Evolutionary conservation across 495 filamentous ascomycete species (phyloP), one percentile per base, ranked within the genome.

Genomic region (Penicillium roqueforti): DNA sequence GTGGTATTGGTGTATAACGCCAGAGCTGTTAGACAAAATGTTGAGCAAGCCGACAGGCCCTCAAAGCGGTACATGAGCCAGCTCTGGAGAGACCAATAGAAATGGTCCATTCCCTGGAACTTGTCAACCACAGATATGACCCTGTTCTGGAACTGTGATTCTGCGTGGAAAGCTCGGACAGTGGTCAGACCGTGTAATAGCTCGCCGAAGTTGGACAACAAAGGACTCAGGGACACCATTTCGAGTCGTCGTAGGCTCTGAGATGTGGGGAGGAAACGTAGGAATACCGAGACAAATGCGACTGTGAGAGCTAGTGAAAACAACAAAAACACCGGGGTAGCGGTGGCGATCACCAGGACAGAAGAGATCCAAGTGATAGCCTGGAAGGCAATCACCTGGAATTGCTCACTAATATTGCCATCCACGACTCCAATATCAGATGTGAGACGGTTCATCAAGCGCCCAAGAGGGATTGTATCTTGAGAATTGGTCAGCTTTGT

Each of bases 51-150:
- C 1, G 87, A 88, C 11, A 92, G 68, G 37, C 74, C 63, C 63
- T 89, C 87, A 57, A 89, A 92, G 28, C 89, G 86, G 59, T 84
- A 89, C 62, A 81, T 83, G 7, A 95, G 75, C 89, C 89, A 95
- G 23, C 82, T 79, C 60, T 92, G 88, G 6, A 92, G 74, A 43
- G 81, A 86, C 89, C 89, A 95, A 71, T 91, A 95, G 70, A 95
- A 91, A 67, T 95, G 89, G 62, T 95, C 89, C 86, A 92, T 91
- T 57, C 88, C 90, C 67, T 92, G 89, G 67, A 95, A 95, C 3
- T 80, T 80, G 67, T 95, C 89, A 0, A 87, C 87, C 18, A 87
- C 87, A 4, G 75, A 75, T 38, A 95, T 87, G 52, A 91, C 85
- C 20, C 83, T 78, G 49, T 79, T 76, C 59, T 93, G 88, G 58